Conservation (phyloP, 176 grass and related monocot genomes). For the Poa pratensis region DNA sequence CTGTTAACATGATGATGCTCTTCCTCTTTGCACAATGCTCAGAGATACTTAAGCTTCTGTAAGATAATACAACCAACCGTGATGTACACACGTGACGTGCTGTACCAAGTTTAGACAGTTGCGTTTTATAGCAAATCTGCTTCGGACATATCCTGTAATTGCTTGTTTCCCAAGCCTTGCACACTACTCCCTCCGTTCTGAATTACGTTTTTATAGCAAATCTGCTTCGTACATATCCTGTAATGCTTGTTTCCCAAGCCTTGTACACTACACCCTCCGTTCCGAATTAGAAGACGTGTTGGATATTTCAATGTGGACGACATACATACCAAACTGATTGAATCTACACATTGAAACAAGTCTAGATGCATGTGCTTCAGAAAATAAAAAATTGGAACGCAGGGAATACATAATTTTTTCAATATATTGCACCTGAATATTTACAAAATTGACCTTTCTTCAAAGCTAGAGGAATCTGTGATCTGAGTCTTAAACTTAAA, state of each 20-base stretch:
- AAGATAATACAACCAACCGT: conserved; percentile 1
- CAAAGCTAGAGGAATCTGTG: not conserved
- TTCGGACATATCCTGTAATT: not conserved
- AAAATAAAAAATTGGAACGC: too few relatives aligned
- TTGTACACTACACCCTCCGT: too few relatives aligned
- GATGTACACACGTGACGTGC: not conserved
- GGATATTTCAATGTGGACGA: too few relatives aligned
- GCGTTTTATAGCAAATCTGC: not conserved
- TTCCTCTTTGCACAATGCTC: conserved; percentile 12
- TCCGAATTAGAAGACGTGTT: too few relatives aligned
- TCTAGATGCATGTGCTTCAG: too few relatives aligned
- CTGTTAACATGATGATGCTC: not conserved
- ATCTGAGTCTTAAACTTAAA: not conserved
- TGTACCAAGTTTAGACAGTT: not conserved
- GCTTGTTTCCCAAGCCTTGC: not conserved
- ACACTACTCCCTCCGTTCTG: not conserved
- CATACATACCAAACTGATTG: too few relatives aligned
- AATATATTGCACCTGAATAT: not conserved
- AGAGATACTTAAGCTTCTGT: not conserved
- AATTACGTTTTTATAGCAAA: too few relatives aligned
- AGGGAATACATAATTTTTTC: not conserved
- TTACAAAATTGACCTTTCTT: not conserved
- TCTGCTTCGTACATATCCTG: too few relatives aligned
- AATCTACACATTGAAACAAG: too few relatives aligned
- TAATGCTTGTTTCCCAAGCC: too few relatives aligned